Evolutionary conservation across 1,284 basidiomycete genomes (phyloP).

Genomic region (Megacollybia platyphylla): DNA sequence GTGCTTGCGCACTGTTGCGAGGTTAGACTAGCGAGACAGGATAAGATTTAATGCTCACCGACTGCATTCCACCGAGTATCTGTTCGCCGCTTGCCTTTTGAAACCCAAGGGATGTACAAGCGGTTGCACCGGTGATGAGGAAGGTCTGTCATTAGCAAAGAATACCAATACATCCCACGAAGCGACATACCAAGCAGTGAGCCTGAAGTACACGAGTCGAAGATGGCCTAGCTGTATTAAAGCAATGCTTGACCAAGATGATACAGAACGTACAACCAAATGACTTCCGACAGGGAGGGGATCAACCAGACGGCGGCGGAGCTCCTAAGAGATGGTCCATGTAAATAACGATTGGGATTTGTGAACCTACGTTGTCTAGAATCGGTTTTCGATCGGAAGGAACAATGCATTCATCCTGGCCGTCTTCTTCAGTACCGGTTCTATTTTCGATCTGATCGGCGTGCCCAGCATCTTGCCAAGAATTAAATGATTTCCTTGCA

Average conservation of each 20-base stretch:
- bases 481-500: background rate
- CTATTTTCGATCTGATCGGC: conserved; percentile 16
- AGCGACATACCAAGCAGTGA: conserved; percentile 23
- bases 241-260: background rate
- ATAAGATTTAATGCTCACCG: conserved; percentile 9
- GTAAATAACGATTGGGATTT: background rate
- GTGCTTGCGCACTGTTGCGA: background rate
- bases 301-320: conserved; percentile 23
- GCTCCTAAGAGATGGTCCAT: conserved; percentile 15
- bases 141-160: conserved; percentile 16
- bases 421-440: conserved; percentile 18
- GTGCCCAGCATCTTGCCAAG: conserved; percentile 19
- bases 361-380: conserved; percentile 22
- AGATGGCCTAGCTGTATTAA: conserved; percentile 19
- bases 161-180: background rate
- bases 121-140: conserved; percentile 31
- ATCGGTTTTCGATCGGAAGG: conserved; percentile 12
- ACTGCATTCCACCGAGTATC: conserved; percentile 18
- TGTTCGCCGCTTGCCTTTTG: conserved; percentile 25
- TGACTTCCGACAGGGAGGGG: conserved; percentile 24
- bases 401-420: conserved; percentile 23
- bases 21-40: background rate
- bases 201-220: conserved; percentile 36
- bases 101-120: conserved; percentile 32
- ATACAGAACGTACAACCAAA: conserved; percentile 18